A percentile compares a stretch with the other conserved stretches of the same genome.
Evolutionary conservation across 2,329 filamentous ascomycete species (phyloP).

Genomic region (Neonectria ditissima): DNA sequence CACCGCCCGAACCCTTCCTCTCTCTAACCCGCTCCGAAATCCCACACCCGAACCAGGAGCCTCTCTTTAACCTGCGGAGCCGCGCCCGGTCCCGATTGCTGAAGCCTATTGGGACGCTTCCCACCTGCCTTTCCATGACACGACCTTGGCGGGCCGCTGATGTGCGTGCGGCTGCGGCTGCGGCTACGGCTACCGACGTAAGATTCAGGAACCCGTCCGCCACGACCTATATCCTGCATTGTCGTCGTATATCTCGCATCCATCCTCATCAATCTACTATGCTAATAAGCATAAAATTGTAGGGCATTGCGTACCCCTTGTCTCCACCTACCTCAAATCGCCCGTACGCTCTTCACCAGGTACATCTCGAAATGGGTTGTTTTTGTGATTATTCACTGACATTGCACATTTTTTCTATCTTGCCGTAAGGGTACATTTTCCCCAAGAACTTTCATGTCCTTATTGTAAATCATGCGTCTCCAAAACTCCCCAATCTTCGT

Average conservation of each 20-base stretch:
- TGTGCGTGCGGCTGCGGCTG: slow-evolving; percentile 5
- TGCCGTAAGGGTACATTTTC: slow-evolving; percentile 12
- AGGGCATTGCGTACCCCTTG: background rate
- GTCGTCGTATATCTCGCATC: background rate
- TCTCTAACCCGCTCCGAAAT: no score
- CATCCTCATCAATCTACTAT: background rate
- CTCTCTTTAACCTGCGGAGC: slow-evolving; percentile 34
- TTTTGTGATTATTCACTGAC: slow-evolving; percentile 17
- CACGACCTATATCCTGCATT: background rate
- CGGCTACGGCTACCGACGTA: slow-evolving; percentile 19
- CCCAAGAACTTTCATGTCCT: background rate
- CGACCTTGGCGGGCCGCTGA: background rate
- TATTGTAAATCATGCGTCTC: slow-evolving; percentile 16
- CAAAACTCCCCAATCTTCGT: slow-evolving; percentile 21
- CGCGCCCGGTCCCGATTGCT: slow-evolving; percentile 29
- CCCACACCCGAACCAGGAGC: no score
- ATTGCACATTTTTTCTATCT: slow-evolving; percentile 21
- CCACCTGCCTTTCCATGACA: background rate
- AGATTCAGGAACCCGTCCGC: slow-evolving; percentile 28
- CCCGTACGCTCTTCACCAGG: background rate
- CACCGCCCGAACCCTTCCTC: background rate
- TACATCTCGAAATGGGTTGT: slow-evolving; percentile 6
- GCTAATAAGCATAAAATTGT: no score
- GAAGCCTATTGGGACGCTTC: slow-evolving; percentile 23
- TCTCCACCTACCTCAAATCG: background rate